A percentile compares a stretch with the other conserved stretches of the same genome.
These are phyloP conservation scores for Simplicillium sp. DNA, from an alignment of 2,329 filamentous ascomycete species.

Conservation along the genomic window DNA sequence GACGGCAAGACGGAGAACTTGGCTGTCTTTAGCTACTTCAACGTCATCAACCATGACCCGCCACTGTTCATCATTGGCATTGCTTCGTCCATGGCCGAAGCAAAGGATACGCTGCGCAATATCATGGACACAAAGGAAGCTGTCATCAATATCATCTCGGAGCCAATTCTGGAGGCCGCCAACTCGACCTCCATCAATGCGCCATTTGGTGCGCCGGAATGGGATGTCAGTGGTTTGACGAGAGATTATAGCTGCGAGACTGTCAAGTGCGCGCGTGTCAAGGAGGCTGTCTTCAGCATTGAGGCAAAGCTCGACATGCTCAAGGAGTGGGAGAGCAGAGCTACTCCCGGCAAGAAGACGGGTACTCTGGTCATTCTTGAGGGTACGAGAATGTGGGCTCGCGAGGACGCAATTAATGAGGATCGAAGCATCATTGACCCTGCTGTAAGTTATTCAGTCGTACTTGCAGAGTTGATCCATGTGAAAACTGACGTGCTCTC, in stretches of 20 bases:
- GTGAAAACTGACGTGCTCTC: not conserved
- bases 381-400: conserved; percentile 78
- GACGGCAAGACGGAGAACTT: conserved; percentile 63
- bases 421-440: conserved; percentile 67
- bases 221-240: conserved; percentile 68
- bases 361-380: conserved; percentile 70
- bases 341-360: conserved; percentile 63
- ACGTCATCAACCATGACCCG: conserved; percentile 76
- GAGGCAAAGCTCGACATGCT: conserved; percentile 70
- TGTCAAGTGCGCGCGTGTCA: conserved; percentile 63
- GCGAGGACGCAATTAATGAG: conserved; percentile 80
- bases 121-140: conserved; percentile 64
- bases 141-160: conserved; percentile 78
- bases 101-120: conserved; percentile 76
- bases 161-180: conserved; percentile 78
- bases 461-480: not conserved
- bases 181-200: conserved; percentile 74
- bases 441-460: conserved; percentile 34
- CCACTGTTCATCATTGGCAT: conserved; percentile 65
- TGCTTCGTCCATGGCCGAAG: conserved; percentile 30
- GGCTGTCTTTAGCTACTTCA: conserved; percentile 81
- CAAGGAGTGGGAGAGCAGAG: conserved; percentile 68
- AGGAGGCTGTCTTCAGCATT: conserved; percentile 73
- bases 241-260: conserved; percentile 52
- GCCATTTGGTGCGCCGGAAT: conserved; percentile 69